Conservation (phyloP, 306 rosid species). For the Prinsepia uniflora region DNA sequence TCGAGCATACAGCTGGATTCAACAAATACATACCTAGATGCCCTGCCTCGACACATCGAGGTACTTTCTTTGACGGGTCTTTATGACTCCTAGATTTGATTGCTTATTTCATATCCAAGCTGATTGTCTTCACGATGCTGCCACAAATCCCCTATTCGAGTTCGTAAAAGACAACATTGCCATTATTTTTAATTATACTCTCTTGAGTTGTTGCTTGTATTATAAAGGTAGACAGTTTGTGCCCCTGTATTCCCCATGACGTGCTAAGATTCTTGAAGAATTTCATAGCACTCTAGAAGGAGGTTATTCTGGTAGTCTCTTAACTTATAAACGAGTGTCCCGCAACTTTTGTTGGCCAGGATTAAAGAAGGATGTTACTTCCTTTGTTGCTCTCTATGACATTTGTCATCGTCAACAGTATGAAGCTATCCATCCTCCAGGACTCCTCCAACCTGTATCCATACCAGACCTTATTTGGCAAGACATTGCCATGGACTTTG, state of each 20-base stretch:
- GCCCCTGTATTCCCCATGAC: not conserved
- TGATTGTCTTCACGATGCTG: not conserved
- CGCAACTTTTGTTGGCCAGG: not conserved
- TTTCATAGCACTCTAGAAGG: not conserved
- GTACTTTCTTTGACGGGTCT: no score
- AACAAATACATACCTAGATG: no score
- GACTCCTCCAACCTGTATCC: not conserved
- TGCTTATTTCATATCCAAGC: no score
- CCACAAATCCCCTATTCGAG: not conserved
- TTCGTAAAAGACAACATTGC: no score
- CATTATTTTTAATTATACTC: not conserved
- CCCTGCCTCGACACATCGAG: no score
- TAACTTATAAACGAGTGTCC: not conserved
- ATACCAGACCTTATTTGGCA: not conserved
- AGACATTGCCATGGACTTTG: no score
- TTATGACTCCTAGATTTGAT: no score
- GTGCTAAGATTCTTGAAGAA: not conserved
- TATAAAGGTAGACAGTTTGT: not conserved
- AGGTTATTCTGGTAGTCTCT: not conserved
- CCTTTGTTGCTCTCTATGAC: not conserved
- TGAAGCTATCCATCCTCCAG: not conserved
- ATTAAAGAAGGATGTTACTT: not conserved
- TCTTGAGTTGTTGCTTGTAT: not conserved
- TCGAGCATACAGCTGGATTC: no score
- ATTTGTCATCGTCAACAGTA: not conserved